phyloP scores from a whole-genome alignment of 2,329 filamentous ascomycete species.

The Magnaporthiopsis rhizophila region DNA sequence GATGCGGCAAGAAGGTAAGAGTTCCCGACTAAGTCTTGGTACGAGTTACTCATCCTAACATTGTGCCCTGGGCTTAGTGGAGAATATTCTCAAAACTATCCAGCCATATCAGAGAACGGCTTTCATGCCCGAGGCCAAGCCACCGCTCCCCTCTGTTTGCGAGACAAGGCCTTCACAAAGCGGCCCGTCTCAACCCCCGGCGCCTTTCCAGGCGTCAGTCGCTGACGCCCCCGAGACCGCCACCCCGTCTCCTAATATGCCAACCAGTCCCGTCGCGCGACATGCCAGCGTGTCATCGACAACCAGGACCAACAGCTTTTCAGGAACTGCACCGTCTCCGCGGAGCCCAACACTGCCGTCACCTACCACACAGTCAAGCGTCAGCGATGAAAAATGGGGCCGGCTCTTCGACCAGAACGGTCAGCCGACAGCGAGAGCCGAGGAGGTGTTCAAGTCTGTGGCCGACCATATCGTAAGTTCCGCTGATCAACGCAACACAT shows the following conservation, averaged over 20 bases:
- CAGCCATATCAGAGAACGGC: neutral
- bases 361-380: neutral
- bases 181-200: neutral
- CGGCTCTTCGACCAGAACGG: slow-evolving; percentile 62
- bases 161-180: neutral
- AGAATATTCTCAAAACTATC: neutral
- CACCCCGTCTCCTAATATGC: neutral
- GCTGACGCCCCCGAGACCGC: neutral
- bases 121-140: neutral
- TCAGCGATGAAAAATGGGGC: slow-evolving; percentile 48
- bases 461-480: slow-evolving; percentile 61
- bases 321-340: neutral
- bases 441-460: slow-evolving; percentile 64
- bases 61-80: neutral
- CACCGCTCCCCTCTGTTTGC: neutral
- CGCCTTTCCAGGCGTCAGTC: neutral
- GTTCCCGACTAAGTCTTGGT: neutral
- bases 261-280: neutral
- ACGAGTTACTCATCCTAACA: neutral
- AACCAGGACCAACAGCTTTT: neutral
- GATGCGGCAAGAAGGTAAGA: slow-evolving; percentile 5
- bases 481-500: neutral
- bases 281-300: neutral
- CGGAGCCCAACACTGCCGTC: neutral
- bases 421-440: slow-evolving; percentile 58